A percentile compares a stretch with the other conserved stretches of the same genome.
Evolutionary conservation across 208 protist genomes (phyloP).

Genomic region (Trypanosoma brucei): DNA sequence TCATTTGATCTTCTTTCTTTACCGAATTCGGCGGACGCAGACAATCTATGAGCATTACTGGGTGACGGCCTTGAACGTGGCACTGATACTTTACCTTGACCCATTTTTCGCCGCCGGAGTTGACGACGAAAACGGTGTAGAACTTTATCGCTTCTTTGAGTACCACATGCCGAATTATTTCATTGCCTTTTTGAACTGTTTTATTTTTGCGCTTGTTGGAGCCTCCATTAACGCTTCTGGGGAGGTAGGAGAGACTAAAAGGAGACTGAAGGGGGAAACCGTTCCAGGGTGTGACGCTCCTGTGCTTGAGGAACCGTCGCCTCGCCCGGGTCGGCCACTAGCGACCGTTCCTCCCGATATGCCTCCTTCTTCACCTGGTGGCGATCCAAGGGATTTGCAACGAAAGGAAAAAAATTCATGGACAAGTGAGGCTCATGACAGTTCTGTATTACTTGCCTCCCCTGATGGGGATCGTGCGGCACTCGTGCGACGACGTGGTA

Average conservation of each 20-base stretch:
- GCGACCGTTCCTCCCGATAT: no score
- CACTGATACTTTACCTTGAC: constrained; percentile 59
- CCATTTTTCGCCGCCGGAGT: constrained; percentile 55
- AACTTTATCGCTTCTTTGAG: constrained; percentile 45
- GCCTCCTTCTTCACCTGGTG: no score
- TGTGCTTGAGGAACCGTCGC: neutral
- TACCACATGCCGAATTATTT: constrained; percentile 76
- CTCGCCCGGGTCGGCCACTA: no score
- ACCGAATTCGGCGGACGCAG: constrained; percentile 24
- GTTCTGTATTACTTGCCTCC: no score
- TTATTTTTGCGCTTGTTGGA: constrained; percentile 54
- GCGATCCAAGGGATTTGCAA: no score
- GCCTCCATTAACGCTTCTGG: constrained; percentile 33
- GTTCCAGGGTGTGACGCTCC: neutral
- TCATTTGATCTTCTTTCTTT: constrained; percentile 47
- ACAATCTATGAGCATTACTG: constrained; percentile 60
- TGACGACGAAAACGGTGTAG: constrained; percentile 16
- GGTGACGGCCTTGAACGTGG: constrained; percentile 41
- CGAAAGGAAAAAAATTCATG: no score
- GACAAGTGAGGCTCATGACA: no score
- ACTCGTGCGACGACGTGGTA: constrained; percentile 1
- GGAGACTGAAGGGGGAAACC: neutral
- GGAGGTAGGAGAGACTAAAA: neutral
- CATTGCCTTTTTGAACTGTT: constrained; percentile 49
- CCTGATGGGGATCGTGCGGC: constrained; percentile 5